Evolutionary conservation across 352 stramenopile species (phyloP), one percentile per base, ranked within the genome.

Genomic region (Phytophthora fragariae): DNA sequence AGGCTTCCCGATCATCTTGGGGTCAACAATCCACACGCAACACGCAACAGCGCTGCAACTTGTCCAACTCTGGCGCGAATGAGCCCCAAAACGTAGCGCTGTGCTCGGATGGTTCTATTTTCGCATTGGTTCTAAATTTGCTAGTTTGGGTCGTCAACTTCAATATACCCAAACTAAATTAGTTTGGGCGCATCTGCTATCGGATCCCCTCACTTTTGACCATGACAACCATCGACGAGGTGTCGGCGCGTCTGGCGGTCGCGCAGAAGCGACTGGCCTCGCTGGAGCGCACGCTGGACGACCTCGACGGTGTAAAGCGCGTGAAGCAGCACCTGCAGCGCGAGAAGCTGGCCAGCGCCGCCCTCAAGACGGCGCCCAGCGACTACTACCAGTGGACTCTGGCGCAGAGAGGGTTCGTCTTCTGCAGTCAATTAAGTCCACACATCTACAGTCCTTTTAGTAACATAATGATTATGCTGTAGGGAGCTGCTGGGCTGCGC

Each of bases 341-440:
- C 12, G 74, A 69, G 29, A 83, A 83, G 35, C 75, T 92, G 62
- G 62, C 79, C 41, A 95, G 88, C 52, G 85, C 84, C 14, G 83
- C 71, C 56, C 80, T 96, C 52, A 89, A 95, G 60, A 89, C 80
- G 21, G 84, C 85, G 7, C 86, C 89, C 0, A 70, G 58, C 17
- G 81, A 92, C 57, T 96, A 96, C 71, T 95, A 96, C 75, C 73
- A 80, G 66, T 96, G 89, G 89, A 76, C 70, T 39, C 75, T 96
- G 9, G 57, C 61, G 11, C 83, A 93, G 47, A 78, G 89, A 62
- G 89, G 47, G 47, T 54, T 19, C 47, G 47, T 17, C 37, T 27
- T 3, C 24, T 27, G 24, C 24, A 27, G 24, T 27, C 24, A 27
- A 27, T 27, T 27, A 27, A 27, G 24, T 3, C 24, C 24, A 27